A percentile compares a stretch with the other conserved stretches of the same genome.
These are phyloP conservation scores for Xylariaceae sp. DNA, from an alignment of 2,329 filamentous ascomycete genomes.

Conservation along the genomic window DNA sequence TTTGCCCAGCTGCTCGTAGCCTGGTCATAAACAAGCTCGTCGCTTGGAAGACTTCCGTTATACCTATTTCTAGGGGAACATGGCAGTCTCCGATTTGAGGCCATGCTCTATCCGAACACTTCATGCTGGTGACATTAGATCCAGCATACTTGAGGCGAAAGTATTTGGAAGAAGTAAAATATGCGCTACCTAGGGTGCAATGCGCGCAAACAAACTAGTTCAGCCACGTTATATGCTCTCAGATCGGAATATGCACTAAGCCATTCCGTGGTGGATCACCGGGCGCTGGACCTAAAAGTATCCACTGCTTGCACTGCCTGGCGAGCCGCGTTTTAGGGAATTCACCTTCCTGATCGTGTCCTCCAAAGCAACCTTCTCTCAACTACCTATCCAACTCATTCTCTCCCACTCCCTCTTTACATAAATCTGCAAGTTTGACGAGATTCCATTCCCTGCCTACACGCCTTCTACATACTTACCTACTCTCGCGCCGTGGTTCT, in stretches of 20 bases:
- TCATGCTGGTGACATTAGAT: too few relatives aligned
- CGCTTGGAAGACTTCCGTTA: too few relatives aligned
- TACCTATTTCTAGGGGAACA: too few relatives aligned
- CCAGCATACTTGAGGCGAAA: background rate
- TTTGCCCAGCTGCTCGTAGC: too few relatives aligned
- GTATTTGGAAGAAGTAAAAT: background rate
- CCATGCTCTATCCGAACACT: too few relatives aligned
- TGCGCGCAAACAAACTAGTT: too few relatives aligned
- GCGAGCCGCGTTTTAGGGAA: background rate
- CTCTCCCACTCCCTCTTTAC: background rate
- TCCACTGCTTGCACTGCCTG: background rate
- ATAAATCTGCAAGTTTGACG: background rate
- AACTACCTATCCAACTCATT: background rate
- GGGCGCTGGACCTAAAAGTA: background rate
- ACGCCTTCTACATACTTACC: background rate
- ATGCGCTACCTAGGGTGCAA: background rate
- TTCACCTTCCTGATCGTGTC: background rate
- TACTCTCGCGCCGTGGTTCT: background rate
- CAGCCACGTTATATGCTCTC: background rate
- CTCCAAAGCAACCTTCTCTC: background rate
- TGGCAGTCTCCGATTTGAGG: too few relatives aligned
- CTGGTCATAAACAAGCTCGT: too few relatives aligned
- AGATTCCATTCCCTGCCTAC: background rate
- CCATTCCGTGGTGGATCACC: background rate
- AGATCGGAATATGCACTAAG: background rate